These are phyloP conservation scores for Calycina herbarum DNA, from an alignment of 2,329 filamentous ascomycete genomes.

Conservation along the genomic window DNA sequence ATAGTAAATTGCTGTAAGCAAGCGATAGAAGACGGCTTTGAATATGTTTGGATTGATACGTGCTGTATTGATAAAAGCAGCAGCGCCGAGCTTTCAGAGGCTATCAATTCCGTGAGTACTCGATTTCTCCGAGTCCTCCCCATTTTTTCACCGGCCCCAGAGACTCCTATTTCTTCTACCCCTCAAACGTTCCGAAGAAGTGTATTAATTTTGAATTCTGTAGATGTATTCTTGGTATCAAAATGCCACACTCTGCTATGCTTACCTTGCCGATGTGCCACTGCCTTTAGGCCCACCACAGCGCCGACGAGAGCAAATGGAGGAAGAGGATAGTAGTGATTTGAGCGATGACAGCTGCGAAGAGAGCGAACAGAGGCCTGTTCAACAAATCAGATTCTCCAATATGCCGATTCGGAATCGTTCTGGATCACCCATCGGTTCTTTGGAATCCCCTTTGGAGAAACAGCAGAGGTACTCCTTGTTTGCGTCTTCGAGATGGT, in stretches of 20 bases:
- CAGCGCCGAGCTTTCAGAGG: slow-evolving; percentile 24
- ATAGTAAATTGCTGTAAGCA: slow-evolving; percentile 17
- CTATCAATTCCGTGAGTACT: slow-evolving; percentile 25
- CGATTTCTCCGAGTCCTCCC: slow-evolving; percentile 22
- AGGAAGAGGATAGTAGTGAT: slow-evolving; percentile 81
- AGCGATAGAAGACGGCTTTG: slow-evolving; percentile 14
- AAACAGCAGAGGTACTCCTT: not conserved
- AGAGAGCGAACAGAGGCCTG: slow-evolving; percentile 69
- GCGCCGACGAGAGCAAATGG: slow-evolving; percentile 68
- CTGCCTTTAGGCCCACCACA: slow-evolving; percentile 49
- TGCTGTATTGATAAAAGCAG: slow-evolving; percentile 28
- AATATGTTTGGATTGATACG: slow-evolving; percentile 25
- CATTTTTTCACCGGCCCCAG: slow-evolving; percentile 7
- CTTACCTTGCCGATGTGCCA: slow-evolving; percentile 19
- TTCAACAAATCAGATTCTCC: slow-evolving; percentile 90
- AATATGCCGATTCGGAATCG: slow-evolving; percentile 90
- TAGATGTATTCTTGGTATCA: slow-evolving; percentile 24
- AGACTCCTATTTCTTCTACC: not conserved
- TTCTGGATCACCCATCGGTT: slow-evolving; percentile 65
- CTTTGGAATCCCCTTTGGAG: not conserved
- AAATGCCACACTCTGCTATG: slow-evolving; percentile 21
- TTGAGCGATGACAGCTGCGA: slow-evolving; percentile 83
- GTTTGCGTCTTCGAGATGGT: slow-evolving; percentile 12
- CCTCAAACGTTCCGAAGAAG: too few relatives aligned
- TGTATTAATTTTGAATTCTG: not conserved